phyloP scores from a whole-genome alignment of 2,329 filamentous ascomycete species.

The Fusarium sp. region DNA sequence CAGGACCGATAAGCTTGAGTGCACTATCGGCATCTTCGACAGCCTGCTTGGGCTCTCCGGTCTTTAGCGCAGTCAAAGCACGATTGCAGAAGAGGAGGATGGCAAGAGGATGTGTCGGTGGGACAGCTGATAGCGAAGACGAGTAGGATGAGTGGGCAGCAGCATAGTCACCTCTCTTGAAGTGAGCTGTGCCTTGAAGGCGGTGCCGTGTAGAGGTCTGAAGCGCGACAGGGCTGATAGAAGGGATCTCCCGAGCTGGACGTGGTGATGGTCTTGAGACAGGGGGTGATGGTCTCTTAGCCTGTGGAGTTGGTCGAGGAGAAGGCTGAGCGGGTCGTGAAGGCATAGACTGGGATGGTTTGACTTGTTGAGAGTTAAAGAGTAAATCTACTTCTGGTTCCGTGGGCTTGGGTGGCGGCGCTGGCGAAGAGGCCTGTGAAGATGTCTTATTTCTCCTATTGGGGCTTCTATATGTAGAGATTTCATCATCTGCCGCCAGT shows the following conservation, averaged over 20 bases:
- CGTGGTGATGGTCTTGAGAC: constrained; percentile 54
- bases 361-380: constrained; percentile 54
- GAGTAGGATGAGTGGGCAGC: constrained; percentile 85
- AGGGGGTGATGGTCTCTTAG: constrained; percentile 46
- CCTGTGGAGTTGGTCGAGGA: constrained; percentile 49
- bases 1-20: constrained; percentile 79
- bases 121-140: constrained; percentile 76
- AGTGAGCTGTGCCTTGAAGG: constrained; percentile 82
- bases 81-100: constrained; percentile 94
- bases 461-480: constrained; percentile 87
- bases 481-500: constrained; percentile 80
- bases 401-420: constrained; percentile 47
- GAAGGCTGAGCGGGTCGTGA: constrained; percentile 51
- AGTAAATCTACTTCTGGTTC: constrained; percentile 70
- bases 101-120: constrained; percentile 79
- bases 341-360: constrained; percentile 47
- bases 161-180: constrained; percentile 93
- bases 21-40: constrained; percentile 85
- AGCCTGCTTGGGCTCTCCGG: constrained; percentile 87
- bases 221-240: constrained; percentile 73
- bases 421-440: constrained; percentile 52
- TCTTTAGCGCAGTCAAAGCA: constrained; percentile 88
- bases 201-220: constrained; percentile 81
- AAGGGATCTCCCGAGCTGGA: constrained; percentile 68
- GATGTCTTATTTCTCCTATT: constrained; percentile 77